phyloP scores from a whole-genome alignment of 352 stramenopile species.

The Phytophthora colocasiae region DNA sequence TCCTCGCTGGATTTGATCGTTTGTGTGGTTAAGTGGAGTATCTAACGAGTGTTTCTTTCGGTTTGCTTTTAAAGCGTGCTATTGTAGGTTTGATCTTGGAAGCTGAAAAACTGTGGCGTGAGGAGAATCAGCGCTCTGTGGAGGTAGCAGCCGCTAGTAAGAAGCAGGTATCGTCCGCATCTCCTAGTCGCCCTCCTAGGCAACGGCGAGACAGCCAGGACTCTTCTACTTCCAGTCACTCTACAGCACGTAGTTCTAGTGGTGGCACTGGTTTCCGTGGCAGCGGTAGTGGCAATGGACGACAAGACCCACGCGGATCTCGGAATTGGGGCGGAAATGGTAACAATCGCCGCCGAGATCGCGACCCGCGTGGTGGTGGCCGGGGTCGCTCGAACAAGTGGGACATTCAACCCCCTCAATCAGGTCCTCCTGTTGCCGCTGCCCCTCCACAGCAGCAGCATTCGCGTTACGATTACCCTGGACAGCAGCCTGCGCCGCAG shows the following conservation, averaged over 20 bases:
- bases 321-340: conserved; percentile 35
- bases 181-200: conserved; percentile 23
- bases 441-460: conserved; percentile 28
- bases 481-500: conserved; percentile 35
- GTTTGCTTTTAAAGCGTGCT: conserved; percentile 49
- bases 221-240: conserved; percentile 47
- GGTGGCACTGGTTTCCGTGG: conserved; percentile 21
- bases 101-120: conserved; percentile 68
- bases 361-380: conserved; percentile 38
- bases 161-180: conserved; percentile 26
- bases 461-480: conserved; percentile 44
- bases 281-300: conserved; percentile 25
- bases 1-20: neutral
- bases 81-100: conserved; percentile 78
- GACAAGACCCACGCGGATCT: conserved; percentile 34
- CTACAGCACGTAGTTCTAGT: conserved; percentile 47
- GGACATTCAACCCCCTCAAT: conserved; percentile 43
- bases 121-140: conserved; percentile 46
- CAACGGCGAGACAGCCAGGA: conserved; percentile 45
- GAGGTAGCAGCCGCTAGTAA: conserved; percentile 29
- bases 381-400: conserved; percentile 45
- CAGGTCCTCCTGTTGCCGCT: conserved; percentile 21
- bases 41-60: conserved; percentile 13
- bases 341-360: conserved; percentile 38
- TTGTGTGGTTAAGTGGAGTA: neutral